Evolutionary conservation across 2,329 filamentous ascomycete species (phyloP), one percentile per base, ranked within the genome.

Genomic region (Colletotrichum falcatum): DNA sequence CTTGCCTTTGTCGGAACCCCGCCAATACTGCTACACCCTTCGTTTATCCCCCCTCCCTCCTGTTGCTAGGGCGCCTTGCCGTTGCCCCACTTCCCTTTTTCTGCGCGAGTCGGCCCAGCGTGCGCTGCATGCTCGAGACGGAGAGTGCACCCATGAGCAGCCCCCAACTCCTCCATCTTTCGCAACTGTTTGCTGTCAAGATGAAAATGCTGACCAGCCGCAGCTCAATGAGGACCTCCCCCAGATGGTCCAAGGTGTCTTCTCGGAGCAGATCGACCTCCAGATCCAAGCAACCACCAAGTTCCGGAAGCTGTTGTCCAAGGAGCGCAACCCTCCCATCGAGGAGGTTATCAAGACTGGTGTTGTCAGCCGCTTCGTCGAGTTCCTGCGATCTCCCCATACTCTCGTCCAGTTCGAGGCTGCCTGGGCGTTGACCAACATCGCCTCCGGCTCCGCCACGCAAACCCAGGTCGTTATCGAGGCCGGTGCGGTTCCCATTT

Each of bases 401-500:
- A 98, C 96, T 42, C 89, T 99, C 59, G 96, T 99, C 66, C 96
- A 99, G 84, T 99, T 99, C 80, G 96, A 99, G 87, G 96, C 96
- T 78, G 96, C 96, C 53, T 99, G 96, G 96, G 96, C 96, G 74
- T 87, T 99, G 79, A 99, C 96, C 86, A 99, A 99, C 87, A 99
- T 99, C 83, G 96, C 96, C 72, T 98, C 95, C 60, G 96, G 96
- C 73, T 98, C 95, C 70, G 96, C 96, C 71, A 92, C 94, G 76
- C 96, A 99, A 86, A 99, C 96, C 73, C 96, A 99, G 84, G 96
- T 98, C 63, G 96, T 99, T 75, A 99, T 99, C 78, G 95, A 98
- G 84, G 95, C 96, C 73, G 96, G 96, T 76, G 96, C 96, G 74
- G 96, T 99, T 51, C 96, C 96, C 67, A 99, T 99, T 81, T 99